Percentiles rank a stretch among this genome's conserved stretches.
These are phyloP conservation scores for Rhizoclosmatium globosum DNA, from an alignment of 192 early-diverging fungal species.

Conservation along the genomic window DNA sequence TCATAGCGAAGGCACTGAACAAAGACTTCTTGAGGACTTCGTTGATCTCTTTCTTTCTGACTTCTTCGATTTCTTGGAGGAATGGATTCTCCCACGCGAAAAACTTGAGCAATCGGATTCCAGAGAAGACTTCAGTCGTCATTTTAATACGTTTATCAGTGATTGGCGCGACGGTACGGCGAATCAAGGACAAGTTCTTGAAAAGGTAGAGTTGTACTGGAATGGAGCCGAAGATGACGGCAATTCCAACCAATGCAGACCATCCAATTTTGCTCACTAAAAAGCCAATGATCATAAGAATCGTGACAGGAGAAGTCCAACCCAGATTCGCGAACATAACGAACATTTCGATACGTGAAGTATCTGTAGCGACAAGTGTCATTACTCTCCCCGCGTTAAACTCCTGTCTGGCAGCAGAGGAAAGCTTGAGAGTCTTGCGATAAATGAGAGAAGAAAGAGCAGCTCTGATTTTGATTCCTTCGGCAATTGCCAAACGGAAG, in stretches of 20 bases:
- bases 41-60: slow-evolving; percentile 53
- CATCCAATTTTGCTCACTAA: slow-evolving; percentile 47
- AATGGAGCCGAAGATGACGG: slow-evolving; percentile 43
- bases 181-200: slow-evolving; percentile 45
- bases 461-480: slow-evolving; percentile 55
- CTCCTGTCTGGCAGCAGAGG: slow-evolving; percentile 59
- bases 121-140: slow-evolving; percentile 72
- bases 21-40: slow-evolving; percentile 49
- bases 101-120: slow-evolving; percentile 81
- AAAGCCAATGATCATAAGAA: slow-evolving; percentile 51
- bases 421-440: slow-evolving; percentile 64
- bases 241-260: slow-evolving; percentile 58
- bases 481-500: slow-evolving; percentile 43
- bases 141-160: slow-evolving; percentile 79
- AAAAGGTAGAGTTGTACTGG: slow-evolving; percentile 55
- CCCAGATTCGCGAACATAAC: slow-evolving; percentile 46
- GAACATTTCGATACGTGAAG: slow-evolving; percentile 36
- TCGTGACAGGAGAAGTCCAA: slow-evolving; percentile 55
- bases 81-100: slow-evolving; percentile 77
- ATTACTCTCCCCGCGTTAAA: slow-evolving; percentile 63
- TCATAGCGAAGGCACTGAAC: slow-evolving; percentile 52
- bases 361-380: slow-evolving; percentile 62
- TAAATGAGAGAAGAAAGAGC: slow-evolving; percentile 64
- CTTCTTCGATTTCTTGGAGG: slow-evolving; percentile 66
- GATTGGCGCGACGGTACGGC: slow-evolving; percentile 60